These are phyloP conservation scores for Allomyces macrogynus DNA, from an alignment of 192 early-diverging fungal species.

Conservation along the genomic window DNA sequence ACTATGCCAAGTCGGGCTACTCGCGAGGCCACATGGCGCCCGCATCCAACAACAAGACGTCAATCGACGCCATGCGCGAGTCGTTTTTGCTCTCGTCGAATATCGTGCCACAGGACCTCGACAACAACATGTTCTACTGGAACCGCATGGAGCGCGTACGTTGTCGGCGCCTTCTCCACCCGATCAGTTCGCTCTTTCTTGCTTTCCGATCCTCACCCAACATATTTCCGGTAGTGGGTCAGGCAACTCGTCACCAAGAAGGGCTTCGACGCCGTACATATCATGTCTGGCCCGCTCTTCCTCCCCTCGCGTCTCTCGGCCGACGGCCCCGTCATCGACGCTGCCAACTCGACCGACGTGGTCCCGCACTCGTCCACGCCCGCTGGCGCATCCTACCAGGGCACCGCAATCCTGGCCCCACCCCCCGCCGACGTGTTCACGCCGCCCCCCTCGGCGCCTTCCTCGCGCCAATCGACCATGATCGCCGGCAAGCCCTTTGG, in stretches of 20 bases:
- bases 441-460: not conserved
- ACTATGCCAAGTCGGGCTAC: slow-evolving; percentile 64
- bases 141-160: slow-evolving; percentile 3
- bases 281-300: slow-evolving; percentile 72
- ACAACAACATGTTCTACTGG: slow-evolving; percentile 1
- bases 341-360: not conserved
- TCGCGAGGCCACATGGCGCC: slow-evolving; percentile 88
- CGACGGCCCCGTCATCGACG: slow-evolving; percentile 32
- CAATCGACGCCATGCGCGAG: slow-evolving; percentile 55
- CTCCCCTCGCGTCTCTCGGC: slow-evolving; percentile 43
- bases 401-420: not conserved
- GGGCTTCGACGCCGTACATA: slow-evolving; percentile 61
- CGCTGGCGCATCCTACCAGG: no score
- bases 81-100: slow-evolving; percentile 61
- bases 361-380: not conserved
- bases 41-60: slow-evolving; percentile 61
- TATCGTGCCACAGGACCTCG: slow-evolving; percentile 44
- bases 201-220: no score
- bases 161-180: not conserved
- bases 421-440: not conserved
- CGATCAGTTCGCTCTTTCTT: no score
- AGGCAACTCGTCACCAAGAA: slow-evolving; percentile 7
- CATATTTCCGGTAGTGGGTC: not conserved
- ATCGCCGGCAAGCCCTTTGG: not conserved
- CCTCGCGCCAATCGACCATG: not conserved